phyloP scores from a whole-genome alignment of 1,284 basidiomycete genomes.

The Leccinum holopus region DNA sequence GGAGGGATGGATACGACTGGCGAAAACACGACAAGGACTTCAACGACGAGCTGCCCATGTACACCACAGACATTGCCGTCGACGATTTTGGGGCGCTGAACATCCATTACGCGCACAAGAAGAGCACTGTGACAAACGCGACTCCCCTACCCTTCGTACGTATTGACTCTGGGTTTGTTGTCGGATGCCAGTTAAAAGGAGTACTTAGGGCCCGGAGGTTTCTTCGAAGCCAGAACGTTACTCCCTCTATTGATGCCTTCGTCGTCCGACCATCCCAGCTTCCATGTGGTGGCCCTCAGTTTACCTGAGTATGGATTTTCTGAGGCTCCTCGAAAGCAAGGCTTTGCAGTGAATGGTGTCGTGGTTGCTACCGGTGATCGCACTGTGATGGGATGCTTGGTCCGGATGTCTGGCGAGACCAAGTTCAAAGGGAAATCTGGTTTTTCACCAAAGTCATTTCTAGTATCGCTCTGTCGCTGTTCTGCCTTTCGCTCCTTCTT shows the following conservation, averaged over 20 bases:
- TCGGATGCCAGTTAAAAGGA: not conserved
- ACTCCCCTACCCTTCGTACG: constrained; percentile 48
- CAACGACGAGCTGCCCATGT: constrained; percentile 44
- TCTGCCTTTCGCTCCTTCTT: too few species aligned
- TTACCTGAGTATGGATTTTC: constrained; percentile 60
- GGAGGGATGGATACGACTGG: constrained; percentile 47
- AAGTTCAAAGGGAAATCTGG: too few species aligned
- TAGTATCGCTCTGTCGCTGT: too few species aligned
- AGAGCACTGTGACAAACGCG: constrained; percentile 35
- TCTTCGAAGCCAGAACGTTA: constrained; percentile 55
- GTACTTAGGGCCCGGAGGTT: constrained; percentile 56
- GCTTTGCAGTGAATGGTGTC: too few species aligned
- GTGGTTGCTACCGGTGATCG: too few species aligned
- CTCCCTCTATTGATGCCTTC: constrained; percentile 47
- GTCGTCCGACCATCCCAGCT: constrained; percentile 47
- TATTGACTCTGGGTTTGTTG: not conserved
- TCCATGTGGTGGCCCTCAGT: constrained; percentile 56
- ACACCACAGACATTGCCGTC: constrained; percentile 41
- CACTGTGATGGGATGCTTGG: too few species aligned
- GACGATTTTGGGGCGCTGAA: constrained; percentile 38
- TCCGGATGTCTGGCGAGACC: too few species aligned
- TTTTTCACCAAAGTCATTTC: too few species aligned
- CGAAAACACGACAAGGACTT: constrained; percentile 38
- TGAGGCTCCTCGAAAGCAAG: constrained; percentile 28
- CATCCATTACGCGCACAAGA: constrained; percentile 46